These are phyloP conservation scores for Grifola frondosa DNA, from an alignment of 1,284 basidiomycete species.

Conservation along the genomic window DNA sequence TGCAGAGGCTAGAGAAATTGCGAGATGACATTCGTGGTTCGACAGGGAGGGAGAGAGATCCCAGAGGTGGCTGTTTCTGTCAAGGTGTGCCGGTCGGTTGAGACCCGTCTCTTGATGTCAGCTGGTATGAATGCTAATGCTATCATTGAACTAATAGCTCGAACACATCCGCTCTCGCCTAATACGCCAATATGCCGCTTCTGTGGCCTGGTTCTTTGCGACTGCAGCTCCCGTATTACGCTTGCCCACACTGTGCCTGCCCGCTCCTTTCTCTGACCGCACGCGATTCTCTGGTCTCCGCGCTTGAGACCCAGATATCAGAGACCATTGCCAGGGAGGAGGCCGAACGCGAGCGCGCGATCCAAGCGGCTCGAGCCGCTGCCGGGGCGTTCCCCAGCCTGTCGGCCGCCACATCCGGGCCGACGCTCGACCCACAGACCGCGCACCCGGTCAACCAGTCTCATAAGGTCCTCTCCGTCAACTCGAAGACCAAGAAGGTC, in stretches of 20 bases:
- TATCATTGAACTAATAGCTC: constrained; percentile 43
- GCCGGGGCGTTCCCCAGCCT: constrained; percentile 66
- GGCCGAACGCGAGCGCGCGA: constrained; percentile 42
- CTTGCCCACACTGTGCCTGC: constrained; percentile 56
- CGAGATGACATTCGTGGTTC: constrained; percentile 24
- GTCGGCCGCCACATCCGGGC: constrained; percentile 21
- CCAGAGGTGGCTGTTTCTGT: constrained; percentile 67
- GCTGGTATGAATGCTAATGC: too few species aligned
- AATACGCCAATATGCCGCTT: constrained; percentile 54
- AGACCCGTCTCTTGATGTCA: too few species aligned
- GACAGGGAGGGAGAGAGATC: constrained; percentile 42
- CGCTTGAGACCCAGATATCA: constrained; percentile 45
- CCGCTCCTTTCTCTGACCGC: constrained; percentile 37
- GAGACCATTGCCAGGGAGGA: constrained; percentile 49
- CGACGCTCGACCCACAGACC: constrained; percentile 23
- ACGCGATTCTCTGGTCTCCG: constrained; percentile 38
- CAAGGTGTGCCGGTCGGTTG: constrained; percentile 59
- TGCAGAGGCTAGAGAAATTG: constrained; percentile 30
- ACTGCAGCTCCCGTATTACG: constrained; percentile 52
- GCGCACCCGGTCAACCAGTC: constrained; percentile 35
- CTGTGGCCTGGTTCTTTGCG: constrained; percentile 66
- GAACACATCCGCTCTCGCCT: constrained; percentile 53
- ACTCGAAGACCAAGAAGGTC: constrained; percentile 50
- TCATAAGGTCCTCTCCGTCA: constrained; percentile 63
- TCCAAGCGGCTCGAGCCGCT: constrained; percentile 47